These are phyloP conservation scores for Aspergillus mulundensis DNA, from an alignment of 495 filamentous ascomycete species.

Conservation along the genomic window DNA sequence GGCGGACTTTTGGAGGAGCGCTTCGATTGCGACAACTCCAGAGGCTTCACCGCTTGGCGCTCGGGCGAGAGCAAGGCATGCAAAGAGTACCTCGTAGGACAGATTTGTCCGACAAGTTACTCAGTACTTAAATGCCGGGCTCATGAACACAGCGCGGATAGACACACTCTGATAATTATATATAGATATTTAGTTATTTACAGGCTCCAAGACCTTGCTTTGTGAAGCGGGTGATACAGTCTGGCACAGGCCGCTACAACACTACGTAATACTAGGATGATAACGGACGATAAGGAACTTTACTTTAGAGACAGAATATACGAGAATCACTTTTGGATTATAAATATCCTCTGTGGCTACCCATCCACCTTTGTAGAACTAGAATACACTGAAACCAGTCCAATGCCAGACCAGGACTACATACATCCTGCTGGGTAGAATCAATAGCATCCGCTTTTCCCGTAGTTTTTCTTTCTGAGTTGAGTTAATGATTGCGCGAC, in stretches of 20 bases:
- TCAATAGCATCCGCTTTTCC: constrained; percentile 14
- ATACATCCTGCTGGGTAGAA: constrained; percentile 7
- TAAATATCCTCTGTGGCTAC: constrained; percentile 7
- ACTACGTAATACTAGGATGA: too few relatives aligned
- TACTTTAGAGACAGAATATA: background rate
- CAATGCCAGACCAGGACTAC: constrained; percentile 6
- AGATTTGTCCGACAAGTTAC: too few relatives aligned
- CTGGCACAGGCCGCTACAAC: too few relatives aligned
- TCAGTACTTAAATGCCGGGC: too few relatives aligned
- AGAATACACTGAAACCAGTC: constrained; percentile 22
- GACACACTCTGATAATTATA: too few relatives aligned
- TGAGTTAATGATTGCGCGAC: background rate
- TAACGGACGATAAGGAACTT: background rate
- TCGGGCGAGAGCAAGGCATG: background rate
- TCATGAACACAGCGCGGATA: too few relatives aligned
- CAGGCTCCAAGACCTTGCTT: too few relatives aligned
- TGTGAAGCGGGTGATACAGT: too few relatives aligned
- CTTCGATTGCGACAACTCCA: background rate
- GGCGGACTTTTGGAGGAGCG: background rate
- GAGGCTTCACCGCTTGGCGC: background rate
- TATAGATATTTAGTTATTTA: too few relatives aligned
- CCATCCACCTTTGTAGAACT: constrained; percentile 20
- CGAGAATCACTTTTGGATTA: constrained; percentile 21
- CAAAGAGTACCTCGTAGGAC: too few relatives aligned
- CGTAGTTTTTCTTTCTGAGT: constrained; percentile 15